Base-by-base conservation (phyloP, 2,329 filamentous ascomycete genomes). In the Sporothrix variecibatus region DNA sequence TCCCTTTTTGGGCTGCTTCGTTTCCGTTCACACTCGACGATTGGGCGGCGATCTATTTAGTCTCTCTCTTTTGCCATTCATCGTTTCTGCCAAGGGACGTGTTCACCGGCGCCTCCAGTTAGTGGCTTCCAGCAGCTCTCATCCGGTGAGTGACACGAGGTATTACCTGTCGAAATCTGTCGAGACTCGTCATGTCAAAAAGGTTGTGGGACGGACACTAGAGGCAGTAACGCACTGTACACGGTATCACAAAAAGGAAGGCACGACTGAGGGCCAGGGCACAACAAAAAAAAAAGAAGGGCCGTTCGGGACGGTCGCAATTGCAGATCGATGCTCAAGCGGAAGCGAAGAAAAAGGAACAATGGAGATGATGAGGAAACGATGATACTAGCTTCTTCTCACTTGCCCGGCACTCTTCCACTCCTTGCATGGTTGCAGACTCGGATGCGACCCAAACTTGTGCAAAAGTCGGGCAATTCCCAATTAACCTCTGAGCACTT, bases 401-500 rank as follows among this genome's bases (percentile, higher is more conserved):
- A 51, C 12, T 15, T 38, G 8, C 9, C 8, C 56, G 56, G 56
- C 56, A 62, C 15, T 62, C 56, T n/a, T 38, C 6, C 8, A n/a
- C 28, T 62, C 58, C 31, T 62, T n/a, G 58, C 58, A 62, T 62
- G 60, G 60, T 64, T 64, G 60, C 34, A 64, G 40, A 40, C 17
- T 64, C 60, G 60, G 60, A 64, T 64, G 60, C n/a, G 31, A 64
- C 60, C 60, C 31, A 43, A 26, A 20, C 60, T 40, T 17, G 8
- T 11, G 51, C 8, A 53, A 7, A 9, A 56, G 26, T 56, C 23
- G 51, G 51, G 51, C 26, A 49, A 20, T 56, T 56, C 31, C 20
- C 8, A 40, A 64, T 6, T 23, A 23, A 40, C 34, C 62, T 65
- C 38, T 46, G 62, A 17, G n/a, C 38, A 43, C 62, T 43, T 64